Percentiles rank a stretch among this genome's conserved stretches.
Evolutionary conservation across 164 flowering plant species (phyloP).

Genomic region (Annona squamosa): DNA sequence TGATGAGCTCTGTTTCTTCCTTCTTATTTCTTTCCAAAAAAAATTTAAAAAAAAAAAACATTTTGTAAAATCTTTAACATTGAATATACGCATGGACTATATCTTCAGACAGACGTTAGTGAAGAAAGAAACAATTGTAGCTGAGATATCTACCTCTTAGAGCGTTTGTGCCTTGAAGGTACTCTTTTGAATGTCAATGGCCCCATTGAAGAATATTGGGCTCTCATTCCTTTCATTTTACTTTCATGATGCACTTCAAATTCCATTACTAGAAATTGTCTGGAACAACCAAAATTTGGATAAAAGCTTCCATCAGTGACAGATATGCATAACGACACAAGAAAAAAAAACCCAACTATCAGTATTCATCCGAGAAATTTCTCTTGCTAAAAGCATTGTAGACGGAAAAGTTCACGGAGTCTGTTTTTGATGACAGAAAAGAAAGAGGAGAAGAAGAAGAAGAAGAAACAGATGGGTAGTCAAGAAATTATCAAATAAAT

Average conservation of each 20-base stretch:
- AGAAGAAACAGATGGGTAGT: constrained; percentile 16
- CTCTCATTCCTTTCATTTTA: constrained; percentile 23
- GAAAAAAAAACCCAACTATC: not conserved
- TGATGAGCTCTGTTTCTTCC: not conserved
- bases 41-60: not conserved
- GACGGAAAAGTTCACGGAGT: not conserved
- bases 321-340: not conserved
- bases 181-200: constrained; percentile 26
- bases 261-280: constrained; percentile 18
- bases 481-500: constrained; percentile 9
- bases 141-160: constrained; percentile 30
- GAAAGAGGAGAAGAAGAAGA: not conserved
- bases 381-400: constrained; percentile 12
- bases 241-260: constrained; percentile 13
- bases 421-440: not conserved
- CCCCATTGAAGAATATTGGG: constrained; percentile 28
- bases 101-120: not conserved
- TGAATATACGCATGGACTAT: not conserved
- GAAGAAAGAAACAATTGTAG: constrained; percentile 1
- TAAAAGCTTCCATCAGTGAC: constrained; percentile 1
- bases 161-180: constrained; percentile 38
- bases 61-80: not conserved
- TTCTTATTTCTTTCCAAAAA: not conserved
- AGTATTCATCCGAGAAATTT: not conserved
- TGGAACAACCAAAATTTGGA: constrained; percentile 26